Evolutionary conservation across 257 asterid genomes (phyloP).

Genomic region (Leonotis leonurus): DNA sequence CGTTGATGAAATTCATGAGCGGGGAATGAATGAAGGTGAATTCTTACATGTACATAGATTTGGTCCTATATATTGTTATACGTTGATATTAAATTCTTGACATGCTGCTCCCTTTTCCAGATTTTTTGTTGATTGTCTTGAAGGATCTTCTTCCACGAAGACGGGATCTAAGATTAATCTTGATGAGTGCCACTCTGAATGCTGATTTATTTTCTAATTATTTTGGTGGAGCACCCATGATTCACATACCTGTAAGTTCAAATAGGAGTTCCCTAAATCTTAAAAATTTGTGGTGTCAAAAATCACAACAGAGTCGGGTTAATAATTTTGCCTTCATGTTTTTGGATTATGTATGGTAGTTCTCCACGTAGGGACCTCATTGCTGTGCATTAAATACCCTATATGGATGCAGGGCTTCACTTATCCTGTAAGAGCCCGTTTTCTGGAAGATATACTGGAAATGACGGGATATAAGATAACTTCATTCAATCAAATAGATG

Average conservation of each 20-base stretch:
- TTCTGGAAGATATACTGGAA: conserved; percentile 89
- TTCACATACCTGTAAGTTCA: conserved; percentile 86
- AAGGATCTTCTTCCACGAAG: conserved; percentile 95
- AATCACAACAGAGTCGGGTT: conserved; percentile 2
- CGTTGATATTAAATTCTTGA: conserved; percentile 23
- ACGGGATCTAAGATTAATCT: conserved; percentile 80
- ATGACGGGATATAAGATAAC: conserved; percentile 87
- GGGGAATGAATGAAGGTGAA: conserved; percentile 99
- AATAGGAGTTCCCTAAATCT: conserved; percentile 3
- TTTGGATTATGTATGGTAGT: conserved; percentile 1
- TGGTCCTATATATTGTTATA: conserved; percentile 11
- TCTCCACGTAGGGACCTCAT: not conserved
- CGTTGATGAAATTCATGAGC: conserved; percentile 97
- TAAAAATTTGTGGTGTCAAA: conserved; percentile 1
- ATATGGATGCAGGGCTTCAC: conserved; percentile 77
- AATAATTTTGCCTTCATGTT: conserved; percentile 4
- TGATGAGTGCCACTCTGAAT: conserved; percentile 98
- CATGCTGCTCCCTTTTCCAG: conserved; percentile 43
- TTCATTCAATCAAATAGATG: conserved; percentile 90
- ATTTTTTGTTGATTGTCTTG: conserved; percentile 89
- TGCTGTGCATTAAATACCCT: conserved; percentile 13
- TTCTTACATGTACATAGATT: not conserved
- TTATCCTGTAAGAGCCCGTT: conserved; percentile 82
- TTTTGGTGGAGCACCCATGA: conserved; percentile 84
- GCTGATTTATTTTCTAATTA: conserved; percentile 84